Evolutionary conservation across 78 protist genomes (phyloP), one percentile per base, ranked within the genome.

Genomic region (Dictyostelium firmibasis): DNA sequence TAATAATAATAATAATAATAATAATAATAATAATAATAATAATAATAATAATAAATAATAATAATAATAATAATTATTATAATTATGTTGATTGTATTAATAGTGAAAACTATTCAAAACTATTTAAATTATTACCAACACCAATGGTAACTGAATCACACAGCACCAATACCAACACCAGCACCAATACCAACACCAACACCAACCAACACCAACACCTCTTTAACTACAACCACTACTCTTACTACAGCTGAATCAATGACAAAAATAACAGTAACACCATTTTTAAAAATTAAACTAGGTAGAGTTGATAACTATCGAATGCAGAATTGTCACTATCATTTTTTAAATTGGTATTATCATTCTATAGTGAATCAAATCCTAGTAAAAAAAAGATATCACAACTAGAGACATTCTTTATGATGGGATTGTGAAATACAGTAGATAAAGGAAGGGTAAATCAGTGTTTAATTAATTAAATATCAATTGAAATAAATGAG

Each of bases 401-500:
- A 16, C 92, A 74, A 69, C 64, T 95, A 50, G 95, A 97, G 53
- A 38, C 87, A 20, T 91, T 91, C 1, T 92, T 96, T 44, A 78
- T 97, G 96, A 47, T 91, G 53, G 98, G 98, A 5, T 64, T 96
- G 35, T 69, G 97, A 2, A 53, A 89, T 38, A 29, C 33, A 25
- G 67, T 57, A 9, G 96, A 96, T 43, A 70, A 96, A 3, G 27
- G 44, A 25, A 57, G 14, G 72, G 98, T 70, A 47, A 33, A n/a
- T 18, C 50, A 31, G 76, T 95, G 41, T 79, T 94, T 70, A 79
- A 64, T 14, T 43, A 91, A 20, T 31, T 76, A 18, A 3, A 41
- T 6, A 64, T 33, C 27, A 57, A 57, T 57, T n/a, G 67, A 57
- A 57, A 20, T 57, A 4, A 27, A 57, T 57, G 27, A 35, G 64